These are phyloP conservation scores for Aspergillus brasiliensis DNA, from an alignment of 2,329 filamentous ascomycete genomes.

Conservation along the genomic window DNA sequence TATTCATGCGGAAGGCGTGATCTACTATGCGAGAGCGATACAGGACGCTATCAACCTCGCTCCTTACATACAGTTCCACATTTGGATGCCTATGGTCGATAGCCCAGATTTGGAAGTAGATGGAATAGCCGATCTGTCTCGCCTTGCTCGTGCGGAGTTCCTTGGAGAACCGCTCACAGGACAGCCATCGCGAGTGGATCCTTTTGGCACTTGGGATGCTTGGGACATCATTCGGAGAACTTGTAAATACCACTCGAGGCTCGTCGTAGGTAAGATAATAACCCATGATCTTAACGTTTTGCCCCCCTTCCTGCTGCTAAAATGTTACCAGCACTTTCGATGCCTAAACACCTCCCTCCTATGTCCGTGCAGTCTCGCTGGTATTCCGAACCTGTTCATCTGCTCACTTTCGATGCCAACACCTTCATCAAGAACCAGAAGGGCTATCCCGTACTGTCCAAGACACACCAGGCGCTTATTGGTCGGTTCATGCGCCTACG, in stretches of 20 bases:
- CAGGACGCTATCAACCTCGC: constrained; percentile 76
- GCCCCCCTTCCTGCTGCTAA: constrained; percentile 17
- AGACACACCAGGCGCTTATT: constrained; percentile 60
- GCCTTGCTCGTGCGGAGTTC: constrained; percentile 46
- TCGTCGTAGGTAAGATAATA: constrained; percentile 75
- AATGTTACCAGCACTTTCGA: constrained; percentile 52
- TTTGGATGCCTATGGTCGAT: constrained; percentile 82
- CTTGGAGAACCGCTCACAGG: constrained; percentile 32
- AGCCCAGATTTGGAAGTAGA: constrained; percentile 60
- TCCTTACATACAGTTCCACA: constrained; percentile 74
- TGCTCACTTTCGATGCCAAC: constrained; percentile 55
- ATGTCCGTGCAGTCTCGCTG: constrained; percentile 60
- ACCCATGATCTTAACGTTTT: background rate
- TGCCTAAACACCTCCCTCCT: constrained; percentile 62
- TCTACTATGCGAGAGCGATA: constrained; percentile 81
- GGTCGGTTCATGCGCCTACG: constrained; percentile 60
- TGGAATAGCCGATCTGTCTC: constrained; percentile 47
- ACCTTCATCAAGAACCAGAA: constrained; percentile 61
- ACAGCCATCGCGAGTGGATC: constrained; percentile 58
- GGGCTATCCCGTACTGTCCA: constrained; percentile 61
- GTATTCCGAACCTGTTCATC: constrained; percentile 64
- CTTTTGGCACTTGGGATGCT: constrained; percentile 85
- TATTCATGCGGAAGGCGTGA: constrained; percentile 51
- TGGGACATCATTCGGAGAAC: constrained; percentile 86
- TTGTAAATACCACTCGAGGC: constrained; percentile 79